phyloP scores from a whole-genome alignment of 768 basidiomycete genomes.

The Tulasnella sp. region DNA sequence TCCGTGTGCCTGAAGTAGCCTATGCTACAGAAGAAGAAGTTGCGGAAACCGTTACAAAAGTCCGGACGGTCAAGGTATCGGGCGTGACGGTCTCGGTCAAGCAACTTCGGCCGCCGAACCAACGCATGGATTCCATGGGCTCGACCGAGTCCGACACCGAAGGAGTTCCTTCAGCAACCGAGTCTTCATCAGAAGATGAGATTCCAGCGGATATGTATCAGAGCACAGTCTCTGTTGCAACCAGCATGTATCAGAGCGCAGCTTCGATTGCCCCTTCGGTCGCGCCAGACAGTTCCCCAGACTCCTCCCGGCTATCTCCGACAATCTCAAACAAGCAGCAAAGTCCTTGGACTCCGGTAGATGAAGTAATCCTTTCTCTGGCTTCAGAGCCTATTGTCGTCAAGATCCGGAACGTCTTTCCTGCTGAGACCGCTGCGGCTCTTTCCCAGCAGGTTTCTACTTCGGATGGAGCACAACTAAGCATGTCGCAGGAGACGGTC shows the following conservation, averaged over 20 bases:
- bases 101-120: slow-evolving; percentile 34
- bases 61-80: slow-evolving; percentile 47
- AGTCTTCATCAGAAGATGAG: slow-evolving; percentile 22
- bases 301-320: background rate
- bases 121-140: slow-evolving; percentile 24
- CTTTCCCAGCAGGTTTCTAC: background rate
- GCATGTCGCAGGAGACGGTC: slow-evolving; percentile 5
- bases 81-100: slow-evolving; percentile 50
- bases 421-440: background rate
- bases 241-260: slow-evolving; percentile 74
- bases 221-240: slow-evolving; percentile 54
- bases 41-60: slow-evolving; percentile 23
- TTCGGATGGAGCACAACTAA: background rate
- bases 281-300: slow-evolving; percentile 4
- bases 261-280: slow-evolving; percentile 35
- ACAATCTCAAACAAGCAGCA: background rate
- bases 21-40: slow-evolving; percentile 45
- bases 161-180: background rate
- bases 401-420: slow-evolving; percentile 31
- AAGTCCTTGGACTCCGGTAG: background rate
- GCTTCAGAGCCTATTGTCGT: slow-evolving; percentile 55
- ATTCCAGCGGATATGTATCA: slow-evolving; percentile 56
- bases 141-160: slow-evolving; percentile 19
- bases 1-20: slow-evolving; percentile 48
- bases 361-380: slow-evolving; percentile 46